phyloP scores from a whole-genome alignment of 1,284 basidiomycete genomes.

The Hymenochaete sp. region DNA sequence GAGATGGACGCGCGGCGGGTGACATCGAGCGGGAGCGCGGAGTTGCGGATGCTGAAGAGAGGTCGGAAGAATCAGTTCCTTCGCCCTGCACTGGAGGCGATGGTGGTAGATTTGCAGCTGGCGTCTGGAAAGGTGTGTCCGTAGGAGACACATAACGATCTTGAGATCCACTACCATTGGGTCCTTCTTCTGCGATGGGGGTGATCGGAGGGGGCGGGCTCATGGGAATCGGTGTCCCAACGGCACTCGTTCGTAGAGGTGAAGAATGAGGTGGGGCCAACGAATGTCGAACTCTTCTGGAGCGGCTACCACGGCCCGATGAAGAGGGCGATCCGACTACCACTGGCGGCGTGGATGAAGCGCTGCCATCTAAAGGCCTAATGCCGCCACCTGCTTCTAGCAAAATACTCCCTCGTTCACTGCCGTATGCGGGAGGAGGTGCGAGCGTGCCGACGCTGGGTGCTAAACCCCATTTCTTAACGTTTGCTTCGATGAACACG shows the following conservation, averaged over 20 bases:
- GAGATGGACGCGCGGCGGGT: slow-evolving; percentile 27
- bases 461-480: slow-evolving; percentile 96
- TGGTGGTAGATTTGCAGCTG: slow-evolving; percentile 40
- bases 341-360: slow-evolving; percentile 36
- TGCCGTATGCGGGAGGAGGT: slow-evolving; percentile 92
- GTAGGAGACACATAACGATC: slow-evolving; percentile 56
- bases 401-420: slow-evolving; percentile 87
- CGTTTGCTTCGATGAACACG: slow-evolving; percentile 96
- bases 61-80: slow-evolving; percentile 21
- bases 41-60: slow-evolving; percentile 42
- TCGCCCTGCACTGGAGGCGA: slow-evolving; percentile 32
- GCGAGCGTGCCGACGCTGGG: slow-evolving; percentile 92
- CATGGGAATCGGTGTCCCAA: slow-evolving; percentile 37
- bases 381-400: slow-evolving; percentile 77
- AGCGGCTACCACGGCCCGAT: slow-evolving; percentile 51
- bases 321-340: slow-evolving; percentile 42
- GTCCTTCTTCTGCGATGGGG: slow-evolving; percentile 57
- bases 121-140: slow-evolving; percentile 51
- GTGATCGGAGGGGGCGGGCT: slow-evolving; percentile 72
- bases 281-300: slow-evolving; percentile 36
- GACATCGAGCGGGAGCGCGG: slow-evolving; percentile 24
- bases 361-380: slow-evolving; percentile 31
- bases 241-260: slow-evolving; percentile 41
- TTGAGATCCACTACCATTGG: slow-evolving; percentile 32
- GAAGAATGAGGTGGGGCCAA: slow-evolving; percentile 46